phyloP scores from a whole-genome alignment of 495 filamentous ascomycete genomes.

The Pyronema omphalodes region DNA sequence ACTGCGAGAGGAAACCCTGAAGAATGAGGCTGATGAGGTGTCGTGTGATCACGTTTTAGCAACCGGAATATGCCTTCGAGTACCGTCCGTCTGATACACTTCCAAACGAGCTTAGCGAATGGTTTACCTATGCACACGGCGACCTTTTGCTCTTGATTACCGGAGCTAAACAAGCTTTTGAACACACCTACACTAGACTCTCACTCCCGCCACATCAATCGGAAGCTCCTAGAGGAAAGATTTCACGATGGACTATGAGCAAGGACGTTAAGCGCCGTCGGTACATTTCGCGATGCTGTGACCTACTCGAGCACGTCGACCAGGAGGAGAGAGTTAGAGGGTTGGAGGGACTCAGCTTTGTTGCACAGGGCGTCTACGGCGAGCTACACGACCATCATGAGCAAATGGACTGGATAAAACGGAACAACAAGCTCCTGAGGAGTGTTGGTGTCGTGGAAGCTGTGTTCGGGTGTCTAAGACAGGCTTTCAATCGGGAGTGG shows the following conservation, averaged over 20 bases:
- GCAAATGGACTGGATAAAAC: conserved; percentile 53
- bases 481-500: conserved; percentile 19
- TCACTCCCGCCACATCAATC: conserved; percentile 14
- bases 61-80: conserved; percentile 79
- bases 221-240: conserved; percentile 13
- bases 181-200: conserved; percentile 33
- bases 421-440: conserved; percentile 40
- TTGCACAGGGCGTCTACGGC: conserved; percentile 35
- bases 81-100: conserved; percentile 70
- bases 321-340: conserved; percentile 38
- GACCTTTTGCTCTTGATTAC: conserved; percentile 51
- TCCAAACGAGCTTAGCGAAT: conserved; percentile 82
- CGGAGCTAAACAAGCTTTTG: conserved; percentile 51
- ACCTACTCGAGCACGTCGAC: conserved; percentile 32
- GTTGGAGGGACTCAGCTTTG: conserved; percentile 59
- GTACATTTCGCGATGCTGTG: conserved; percentile 30
- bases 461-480: conserved; percentile 41
- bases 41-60: conserved; percentile 26
- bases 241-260: conserved; percentile 34
- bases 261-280: conserved; percentile 28
- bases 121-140: conserved; percentile 92
- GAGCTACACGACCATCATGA: conserved; percentile 34
- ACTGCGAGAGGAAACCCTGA: neutral
- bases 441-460: conserved; percentile 40
- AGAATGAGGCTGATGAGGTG: conserved; percentile 2